Conservation (phyloP, 2,329 filamentous ascomycete species). For the Aspergillus brasiliensis region DNA sequence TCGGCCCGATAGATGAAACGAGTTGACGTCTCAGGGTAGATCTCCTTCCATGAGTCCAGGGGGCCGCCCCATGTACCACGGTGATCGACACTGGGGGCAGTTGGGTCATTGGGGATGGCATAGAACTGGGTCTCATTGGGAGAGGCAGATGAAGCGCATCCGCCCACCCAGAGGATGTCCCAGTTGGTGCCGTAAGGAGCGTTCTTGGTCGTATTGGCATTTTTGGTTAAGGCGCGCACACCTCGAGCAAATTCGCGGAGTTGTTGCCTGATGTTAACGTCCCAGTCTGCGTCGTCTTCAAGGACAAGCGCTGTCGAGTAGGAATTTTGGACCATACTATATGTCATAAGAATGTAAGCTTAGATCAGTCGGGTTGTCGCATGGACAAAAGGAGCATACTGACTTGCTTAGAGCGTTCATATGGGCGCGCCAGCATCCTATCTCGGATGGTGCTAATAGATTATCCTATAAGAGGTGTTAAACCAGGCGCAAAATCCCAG, state of each 20-base stretch:
- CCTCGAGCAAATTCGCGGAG: constrained; percentile 43
- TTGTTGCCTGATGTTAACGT: constrained; percentile 54
- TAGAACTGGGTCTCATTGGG: constrained; percentile 32
- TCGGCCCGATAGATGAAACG: constrained; percentile 38
- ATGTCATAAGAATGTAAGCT: background rate
- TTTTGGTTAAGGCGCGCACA: constrained; percentile 32
- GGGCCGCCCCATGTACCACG: constrained; percentile 25
- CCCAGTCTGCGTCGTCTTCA: constrained; percentile 63
- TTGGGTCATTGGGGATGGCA: constrained; percentile 36
- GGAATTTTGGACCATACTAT: constrained; percentile 48
- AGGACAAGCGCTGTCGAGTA: constrained; percentile 55
- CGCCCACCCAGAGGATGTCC: constrained; percentile 57
- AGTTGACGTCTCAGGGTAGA: constrained; percentile 34
- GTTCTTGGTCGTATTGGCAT: constrained; percentile 23
- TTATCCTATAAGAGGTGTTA: background rate
- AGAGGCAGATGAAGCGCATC: constrained; percentile 43
- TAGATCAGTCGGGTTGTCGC: background rate
- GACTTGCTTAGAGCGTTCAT: constrained; percentile 40
- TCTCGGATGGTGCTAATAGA: constrained; percentile 1
- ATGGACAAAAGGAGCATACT: background rate
- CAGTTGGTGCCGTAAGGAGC: constrained; percentile 56
- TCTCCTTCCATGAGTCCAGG: constrained; percentile 21
- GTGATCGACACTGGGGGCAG: constrained; percentile 21
- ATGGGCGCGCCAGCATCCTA: constrained; percentile 49
- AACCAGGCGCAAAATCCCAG: background rate